Evolutionary conservation across 2,329 filamentous ascomycete species (phyloP), one percentile per base, ranked within the genome.

Genomic region (Hypoxylon sp.): DNA sequence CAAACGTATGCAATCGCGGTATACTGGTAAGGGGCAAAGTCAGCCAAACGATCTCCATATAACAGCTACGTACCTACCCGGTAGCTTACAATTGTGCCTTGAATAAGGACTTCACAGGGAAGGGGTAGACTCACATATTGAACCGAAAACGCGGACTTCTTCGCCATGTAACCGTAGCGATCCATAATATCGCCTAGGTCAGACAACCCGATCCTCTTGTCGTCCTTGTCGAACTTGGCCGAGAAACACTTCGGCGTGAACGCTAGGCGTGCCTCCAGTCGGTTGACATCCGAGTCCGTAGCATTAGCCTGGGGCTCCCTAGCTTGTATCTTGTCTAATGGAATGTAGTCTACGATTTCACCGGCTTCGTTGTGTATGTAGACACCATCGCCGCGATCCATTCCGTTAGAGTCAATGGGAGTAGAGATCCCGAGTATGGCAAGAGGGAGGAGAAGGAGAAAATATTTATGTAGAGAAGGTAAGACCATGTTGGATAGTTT

Each of bases 351-450:
- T 4, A 57, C 30, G 27, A 57, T 31, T 48, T 57, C 4, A 6
- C 54, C 54, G 11, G 27, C 25, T 5, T 46, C 27, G 27, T 57
- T 22, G 20, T 57, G 54, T 13, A 57, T 17, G 40, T 57, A 57
- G 54, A 57, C 40, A 8, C 54, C 54, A n/a, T 57, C 54, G 5
- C 54, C 54, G n/a, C 54, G 54, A 6, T 57, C 40, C 54, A 57
- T 57, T 6, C 33, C 33, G 6, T 46, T 57, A n/a, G 54, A 57
- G 54, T 57, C 54, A 13, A 57, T 57, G 54, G 54, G 53, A 44
- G 53, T 56, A 46, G 53, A 20, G 27, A 40, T 40, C 0, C 54
- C 54, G 40, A 57, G 54, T 10, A 57, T 17, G 7, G 54, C 54
- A 48, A 57, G 54, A 10, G 54, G 40, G 14, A 31, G 25, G 17